A percentile compares a stretch with the other conserved stretches of the same genome.
Conservation (phyloP, 2,329 filamentous ascomycete genomes). For the Colletotrichum orchidophilum region DNA sequence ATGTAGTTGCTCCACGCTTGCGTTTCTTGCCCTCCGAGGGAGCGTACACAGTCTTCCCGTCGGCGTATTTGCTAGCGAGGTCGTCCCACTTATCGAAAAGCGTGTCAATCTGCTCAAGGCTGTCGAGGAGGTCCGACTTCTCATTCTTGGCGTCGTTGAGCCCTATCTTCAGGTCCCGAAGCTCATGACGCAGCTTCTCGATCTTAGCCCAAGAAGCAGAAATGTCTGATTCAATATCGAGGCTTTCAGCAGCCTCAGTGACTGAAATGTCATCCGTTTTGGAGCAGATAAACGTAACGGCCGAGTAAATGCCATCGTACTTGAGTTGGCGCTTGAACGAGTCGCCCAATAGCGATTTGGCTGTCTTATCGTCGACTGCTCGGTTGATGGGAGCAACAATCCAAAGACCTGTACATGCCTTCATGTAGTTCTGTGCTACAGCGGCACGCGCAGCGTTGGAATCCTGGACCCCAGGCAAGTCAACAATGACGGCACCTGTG, state of each 20-base stretch:
- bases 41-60: slow-evolving; percentile 37
- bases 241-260: slow-evolving; percentile 46
- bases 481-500: slow-evolving; percentile 48
- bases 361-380: slow-evolving; percentile 68
- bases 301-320: slow-evolving; percentile 63
- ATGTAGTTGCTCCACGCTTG: slow-evolving; percentile 28
- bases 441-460: slow-evolving; percentile 67
- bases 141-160: slow-evolving; percentile 1
- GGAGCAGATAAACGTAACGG: slow-evolving; percentile 70
- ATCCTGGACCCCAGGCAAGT: slow-evolving; percentile 69
- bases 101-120: slow-evolving; percentile 36
- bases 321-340: slow-evolving; percentile 68
- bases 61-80: slow-evolving; percentile 25
- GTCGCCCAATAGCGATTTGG: slow-evolving; percentile 64
- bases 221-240: slow-evolving; percentile 40
- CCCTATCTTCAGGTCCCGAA: slow-evolving; percentile 37
- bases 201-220: slow-evolving; percentile 45
- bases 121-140: slow-evolving; percentile 31
- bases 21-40: slow-evolving; percentile 36
- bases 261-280: slow-evolving; percentile 68
- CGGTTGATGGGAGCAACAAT: slow-evolving; percentile 70
- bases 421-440: slow-evolving; percentile 67
- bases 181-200: slow-evolving; percentile 36
- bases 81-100: slow-evolving; percentile 37
- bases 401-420: slow-evolving; percentile 68